Conservation (phyloP, 352 stramenopile species). For the Peronospora tabacina region DNA sequence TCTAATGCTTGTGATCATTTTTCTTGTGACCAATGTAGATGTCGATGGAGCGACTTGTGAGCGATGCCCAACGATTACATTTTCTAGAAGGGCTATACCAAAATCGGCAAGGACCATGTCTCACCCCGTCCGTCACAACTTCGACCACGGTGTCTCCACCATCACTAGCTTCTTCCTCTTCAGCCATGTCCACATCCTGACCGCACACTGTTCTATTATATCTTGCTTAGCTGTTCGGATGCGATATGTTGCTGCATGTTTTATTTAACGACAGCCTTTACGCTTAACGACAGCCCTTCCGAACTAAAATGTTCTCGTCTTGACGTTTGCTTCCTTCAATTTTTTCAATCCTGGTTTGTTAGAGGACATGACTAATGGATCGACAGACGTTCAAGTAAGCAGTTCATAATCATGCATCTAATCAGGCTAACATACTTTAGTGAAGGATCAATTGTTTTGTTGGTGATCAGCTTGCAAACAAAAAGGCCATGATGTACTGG, state of each 20-base stretch:
- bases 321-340: constrained; percentile 1
- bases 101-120: constrained; percentile 15
- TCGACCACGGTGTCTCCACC: constrained; percentile 17
- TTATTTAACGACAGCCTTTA: constrained; percentile 30
- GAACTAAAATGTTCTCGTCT: background rate
- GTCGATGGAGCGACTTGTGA: constrained; percentile 73
- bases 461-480: too few species aligned
- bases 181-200: constrained; percentile 29
- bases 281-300: background rate
- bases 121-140: constrained; percentile 8
- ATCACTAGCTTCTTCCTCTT: constrained; percentile 17
- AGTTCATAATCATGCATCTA: too few species aligned
- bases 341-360: background rate
- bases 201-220: constrained; percentile 24
- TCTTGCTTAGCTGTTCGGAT: constrained; percentile 24
- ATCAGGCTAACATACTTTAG: too few species aligned
- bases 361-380: too few species aligned
- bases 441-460: too few species aligned
- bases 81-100: constrained; percentile 62
- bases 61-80: constrained; percentile 61
- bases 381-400: too few species aligned
- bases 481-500: background rate
- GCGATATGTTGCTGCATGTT: constrained; percentile 31
- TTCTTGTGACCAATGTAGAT: constrained; percentile 33
- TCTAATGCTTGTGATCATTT: constrained; percentile 10